Conservation (phyloP, 805 yeast genomes). For the Clavispora vitiphila region DNA sequence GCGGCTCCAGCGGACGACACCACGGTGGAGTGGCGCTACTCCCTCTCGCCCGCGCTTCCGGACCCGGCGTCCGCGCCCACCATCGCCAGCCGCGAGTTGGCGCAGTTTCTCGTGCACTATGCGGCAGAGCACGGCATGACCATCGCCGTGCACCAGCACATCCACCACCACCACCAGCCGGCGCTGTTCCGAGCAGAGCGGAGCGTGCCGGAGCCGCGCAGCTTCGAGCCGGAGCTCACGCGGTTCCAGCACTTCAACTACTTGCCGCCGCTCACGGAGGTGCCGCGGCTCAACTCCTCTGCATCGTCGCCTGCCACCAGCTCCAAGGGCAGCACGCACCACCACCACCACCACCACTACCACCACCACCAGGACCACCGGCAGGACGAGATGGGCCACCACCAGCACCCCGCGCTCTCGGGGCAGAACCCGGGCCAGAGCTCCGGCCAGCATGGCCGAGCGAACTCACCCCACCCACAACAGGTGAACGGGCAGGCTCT, state of each 20-base stretch:
- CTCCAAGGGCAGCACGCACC: slow-evolving; percentile 12
- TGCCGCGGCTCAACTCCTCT: slow-evolving; percentile 64
- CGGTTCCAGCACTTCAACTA: slow-evolving; percentile 62
- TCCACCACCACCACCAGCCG: slow-evolving; percentile 69
- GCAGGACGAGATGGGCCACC: too few species aligned
- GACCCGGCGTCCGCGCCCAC: slow-evolving; percentile 21
- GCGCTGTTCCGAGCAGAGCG: slow-evolving; percentile 1
- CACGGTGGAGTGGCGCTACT: slow-evolving; percentile 58
- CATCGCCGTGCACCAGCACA: slow-evolving; percentile 78
- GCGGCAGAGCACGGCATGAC: slow-evolving; percentile 55
- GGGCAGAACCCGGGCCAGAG: too few species aligned
- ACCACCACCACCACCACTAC: slow-evolving; percentile 19
- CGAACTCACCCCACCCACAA: too few species aligned
- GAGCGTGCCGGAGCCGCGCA: not conserved
- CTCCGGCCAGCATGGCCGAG: too few species aligned
- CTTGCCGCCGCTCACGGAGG: slow-evolving; percentile 64
- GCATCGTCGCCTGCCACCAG: slow-evolving; percentile 35
- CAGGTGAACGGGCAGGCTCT: not conserved
- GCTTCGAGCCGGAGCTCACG: slow-evolving; percentile 6
- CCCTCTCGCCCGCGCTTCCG: slow-evolving; percentile 38
- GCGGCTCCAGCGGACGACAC: slow-evolving; percentile 1
- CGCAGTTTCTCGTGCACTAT: slow-evolving; percentile 51
- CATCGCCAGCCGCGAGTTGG: slow-evolving; percentile 50
- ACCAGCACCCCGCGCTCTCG: too few species aligned
- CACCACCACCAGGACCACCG: slow-evolving; percentile 30